phyloP scores from a whole-genome alignment of 192 early-diverging fungal species.

The Phycomyces blakesleeanus region DNA sequence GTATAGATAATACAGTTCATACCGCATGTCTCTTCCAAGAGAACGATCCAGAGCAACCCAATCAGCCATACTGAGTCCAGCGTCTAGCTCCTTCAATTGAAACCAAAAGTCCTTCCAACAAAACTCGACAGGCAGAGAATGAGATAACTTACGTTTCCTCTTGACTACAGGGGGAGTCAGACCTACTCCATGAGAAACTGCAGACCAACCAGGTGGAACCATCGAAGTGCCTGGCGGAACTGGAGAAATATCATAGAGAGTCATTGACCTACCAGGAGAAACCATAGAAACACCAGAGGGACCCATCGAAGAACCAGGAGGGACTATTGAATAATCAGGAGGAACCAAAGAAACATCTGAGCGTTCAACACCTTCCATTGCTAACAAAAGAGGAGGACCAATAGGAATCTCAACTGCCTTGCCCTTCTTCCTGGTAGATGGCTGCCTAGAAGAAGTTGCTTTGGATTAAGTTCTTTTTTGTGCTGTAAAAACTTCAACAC shows the following conservation, averaged over 20 bases:
- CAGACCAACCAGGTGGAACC: too few species aligned
- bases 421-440: background rate
- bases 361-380: background rate
- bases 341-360: background rate
- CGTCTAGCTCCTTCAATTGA: background rate
- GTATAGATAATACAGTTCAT: background rate
- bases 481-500: background rate
- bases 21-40: background rate
- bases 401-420: background rate
- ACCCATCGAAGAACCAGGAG: too few species aligned
- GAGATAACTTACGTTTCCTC: background rate
- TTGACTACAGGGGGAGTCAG: background rate
- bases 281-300: too few species aligned
- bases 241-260: too few species aligned
- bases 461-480: background rate
- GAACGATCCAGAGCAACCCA: background rate
- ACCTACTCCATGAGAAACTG: too few species aligned
- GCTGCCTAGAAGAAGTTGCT: background rate
- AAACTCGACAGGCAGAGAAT: background rate
- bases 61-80: background rate
- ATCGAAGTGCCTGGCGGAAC: too few species aligned
- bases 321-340: too few species aligned
- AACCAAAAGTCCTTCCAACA: background rate
- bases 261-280: too few species aligned
- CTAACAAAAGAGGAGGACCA: background rate